Base-by-base conservation (phyloP, 78 protist species). In the Cavenderia fasciculata region DNA sequence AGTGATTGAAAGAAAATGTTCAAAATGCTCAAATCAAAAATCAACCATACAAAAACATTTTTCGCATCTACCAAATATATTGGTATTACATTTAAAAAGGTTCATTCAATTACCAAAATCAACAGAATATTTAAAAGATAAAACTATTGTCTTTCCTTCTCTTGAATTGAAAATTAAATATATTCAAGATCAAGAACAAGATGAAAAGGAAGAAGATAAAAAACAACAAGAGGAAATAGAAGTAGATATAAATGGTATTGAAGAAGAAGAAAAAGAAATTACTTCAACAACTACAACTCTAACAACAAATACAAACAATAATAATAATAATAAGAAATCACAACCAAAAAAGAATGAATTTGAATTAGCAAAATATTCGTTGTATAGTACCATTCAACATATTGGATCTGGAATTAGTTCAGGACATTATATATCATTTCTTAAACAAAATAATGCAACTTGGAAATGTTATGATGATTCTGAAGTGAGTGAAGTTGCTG, bases 391-490 rank as follows among this genome's bases (percentile, higher is more conserved):
- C 7, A 63, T 82, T 3, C 33, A 68, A 68, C 90, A 82, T 36
- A 70, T 21, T 10, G 72, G 72, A 63, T 76, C 72, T 8, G 57
- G 38, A 2, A 36, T 65, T 2, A 52, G 68, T 31, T 38, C 34
- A 41, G 90, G 90, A 7, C 90, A 82, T 27, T 82, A 82, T 44
- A 47, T 59, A 5, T 82, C 77, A 19, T 82, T 43, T 52, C 49
- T 65, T 40, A 82, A 68, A 40, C 36, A 47, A 38, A 29, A 47
- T 29, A 51, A 78, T n/a, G 23, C 14, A 7, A 27, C 29, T 36
- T 78, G 87, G 87, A 78, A 78, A 52, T 66, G 19, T 46, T 78
- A 49, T 18, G 87, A 78, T 51, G 87, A 78, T 63, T 43, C 33
- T 19, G 19, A 63, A 40, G 72, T 63, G 2, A 63, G 12, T 6